phyloP scores from a whole-genome alignment of 768 basidiomycete genomes.

The Serendipita indica region DNA sequence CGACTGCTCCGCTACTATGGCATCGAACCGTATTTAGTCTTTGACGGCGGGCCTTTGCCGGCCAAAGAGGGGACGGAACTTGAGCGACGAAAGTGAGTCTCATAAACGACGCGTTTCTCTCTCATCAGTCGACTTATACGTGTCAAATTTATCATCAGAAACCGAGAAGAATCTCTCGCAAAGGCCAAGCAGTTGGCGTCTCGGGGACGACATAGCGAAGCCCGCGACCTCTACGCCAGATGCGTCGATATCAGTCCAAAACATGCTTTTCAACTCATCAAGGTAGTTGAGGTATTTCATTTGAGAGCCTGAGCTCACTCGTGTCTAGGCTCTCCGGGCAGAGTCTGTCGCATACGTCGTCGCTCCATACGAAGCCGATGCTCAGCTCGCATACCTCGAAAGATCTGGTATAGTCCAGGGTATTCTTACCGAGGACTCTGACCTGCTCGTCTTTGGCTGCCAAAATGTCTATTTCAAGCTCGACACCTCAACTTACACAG shows the following conservation, averaged over 20 bases:
- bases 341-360: conserved; percentile 77
- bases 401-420: conserved; percentile 67
- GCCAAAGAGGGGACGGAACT: conserved; percentile 86
- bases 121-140: conserved; percentile 5
- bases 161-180: conserved; percentile 60
- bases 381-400: conserved; percentile 89
- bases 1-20: conserved; percentile 71
- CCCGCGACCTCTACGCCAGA: conserved; percentile 78
- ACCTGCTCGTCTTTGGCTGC: conserved; percentile 95
- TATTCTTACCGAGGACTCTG: conserved; percentile 95
- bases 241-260: conserved; percentile 91
- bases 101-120: background rate
- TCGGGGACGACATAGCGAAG: conserved; percentile 66
- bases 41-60: conserved; percentile 90
- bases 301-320: background rate
- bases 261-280: conserved; percentile 96
- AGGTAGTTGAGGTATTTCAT: conserved; percentile 33
- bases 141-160: conserved; percentile 22
- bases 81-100: conserved; percentile 42
- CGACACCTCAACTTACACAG: conserved; percentile 50
- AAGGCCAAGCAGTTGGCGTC: conserved; percentile 56
- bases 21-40: conserved; percentile 82
- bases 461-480: conserved; percentile 86
- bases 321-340: conserved; percentile 61
- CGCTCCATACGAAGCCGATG: conserved; percentile 97